Conservation (phyloP, 1,139 yeast species). For the Geotrichum siamense region DNA sequence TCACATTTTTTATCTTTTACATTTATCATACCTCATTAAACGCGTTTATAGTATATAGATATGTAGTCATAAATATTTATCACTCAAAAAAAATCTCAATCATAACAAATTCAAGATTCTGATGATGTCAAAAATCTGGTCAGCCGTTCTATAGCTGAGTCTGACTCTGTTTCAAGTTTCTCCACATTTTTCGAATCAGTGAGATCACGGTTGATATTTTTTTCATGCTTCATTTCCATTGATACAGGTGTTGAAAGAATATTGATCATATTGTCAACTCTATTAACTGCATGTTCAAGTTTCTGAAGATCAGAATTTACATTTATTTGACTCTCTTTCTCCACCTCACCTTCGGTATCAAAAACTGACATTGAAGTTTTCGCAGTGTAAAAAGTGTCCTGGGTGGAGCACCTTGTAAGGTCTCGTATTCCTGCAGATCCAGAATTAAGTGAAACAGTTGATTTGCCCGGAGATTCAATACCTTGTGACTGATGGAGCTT, state of each 20-base stretch:
- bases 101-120: no score
- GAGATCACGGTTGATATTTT: not conserved
- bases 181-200: not conserved
- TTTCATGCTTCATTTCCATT: not conserved
- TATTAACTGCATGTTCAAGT: slow-evolving; percentile 9
- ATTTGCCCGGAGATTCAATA: no score
- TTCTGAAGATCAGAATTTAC: not conserved
- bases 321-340: not conserved
- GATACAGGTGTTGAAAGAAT: slow-evolving; percentile 6
- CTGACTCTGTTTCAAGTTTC: not conserved
- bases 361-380: slow-evolving; percentile 4
- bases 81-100: no score
- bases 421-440: no score
- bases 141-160: slow-evolving; percentile 4
- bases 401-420: slow-evolving; percentile 3
- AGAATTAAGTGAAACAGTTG: no score
- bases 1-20: no score
- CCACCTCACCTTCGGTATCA: not conserved
- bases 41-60: no score
- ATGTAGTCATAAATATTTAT: no score
- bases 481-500: no score
- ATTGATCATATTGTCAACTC: slow-evolving; percentile 12
- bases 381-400: slow-evolving; percentile 10
- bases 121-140: slow-evolving; percentile 4
- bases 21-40: no score